Percentiles rank a stretch among this genome's conserved stretches.
Conservation (phyloP, 2,329 filamentous ascomycete genomes). For the Arthrobotrys megalospora region DNA sequence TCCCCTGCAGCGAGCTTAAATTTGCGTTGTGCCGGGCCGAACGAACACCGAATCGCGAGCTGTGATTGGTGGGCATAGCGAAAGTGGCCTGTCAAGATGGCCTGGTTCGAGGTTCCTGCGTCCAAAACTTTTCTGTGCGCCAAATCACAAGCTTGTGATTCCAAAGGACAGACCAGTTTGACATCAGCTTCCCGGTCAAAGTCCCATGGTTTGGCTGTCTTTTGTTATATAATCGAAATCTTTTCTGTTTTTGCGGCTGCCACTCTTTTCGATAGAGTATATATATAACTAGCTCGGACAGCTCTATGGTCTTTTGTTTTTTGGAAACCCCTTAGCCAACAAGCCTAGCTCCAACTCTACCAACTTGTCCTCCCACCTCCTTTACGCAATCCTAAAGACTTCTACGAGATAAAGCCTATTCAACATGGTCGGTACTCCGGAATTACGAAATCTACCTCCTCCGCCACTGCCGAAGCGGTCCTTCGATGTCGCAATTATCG, state of each 20-base stretch:
- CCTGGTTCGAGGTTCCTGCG: slow-evolving; percentile 37
- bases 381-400: not conserved
- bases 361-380: slow-evolving; percentile 5
- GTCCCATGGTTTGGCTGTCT: not conserved
- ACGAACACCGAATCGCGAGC: slow-evolving; percentile 47
- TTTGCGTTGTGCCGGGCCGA: slow-evolving; percentile 48
- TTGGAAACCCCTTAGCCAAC: slow-evolving; percentile 29
- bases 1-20: slow-evolving; percentile 31
- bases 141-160: slow-evolving; percentile 59
- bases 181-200: slow-evolving; percentile 2
- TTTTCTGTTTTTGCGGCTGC: not conserved
- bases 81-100: slow-evolving; percentile 17
- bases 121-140: slow-evolving; percentile 39
- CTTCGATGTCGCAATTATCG: slow-evolving; percentile 87
- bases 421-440: slow-evolving; percentile 58
- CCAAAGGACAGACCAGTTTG: slow-evolving; percentile 19
- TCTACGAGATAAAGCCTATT: slow-evolving; percentile 18
- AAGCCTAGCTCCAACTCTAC: slow-evolving; percentile 21
- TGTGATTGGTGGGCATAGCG: slow-evolving; percentile 53
- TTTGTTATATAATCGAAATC: slow-evolving; percentile 16
- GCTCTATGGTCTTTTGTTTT: slow-evolving; percentile 10
- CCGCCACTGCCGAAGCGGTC: slow-evolving; percentile 54
- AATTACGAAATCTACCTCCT: slow-evolving; percentile 54
- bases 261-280: slow-evolving; percentile 15
- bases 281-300: slow-evolving; percentile 20